Conservation (phyloP, 2,329 filamentous ascomycete species). For the Fusarium oligoseptatum region DNA sequence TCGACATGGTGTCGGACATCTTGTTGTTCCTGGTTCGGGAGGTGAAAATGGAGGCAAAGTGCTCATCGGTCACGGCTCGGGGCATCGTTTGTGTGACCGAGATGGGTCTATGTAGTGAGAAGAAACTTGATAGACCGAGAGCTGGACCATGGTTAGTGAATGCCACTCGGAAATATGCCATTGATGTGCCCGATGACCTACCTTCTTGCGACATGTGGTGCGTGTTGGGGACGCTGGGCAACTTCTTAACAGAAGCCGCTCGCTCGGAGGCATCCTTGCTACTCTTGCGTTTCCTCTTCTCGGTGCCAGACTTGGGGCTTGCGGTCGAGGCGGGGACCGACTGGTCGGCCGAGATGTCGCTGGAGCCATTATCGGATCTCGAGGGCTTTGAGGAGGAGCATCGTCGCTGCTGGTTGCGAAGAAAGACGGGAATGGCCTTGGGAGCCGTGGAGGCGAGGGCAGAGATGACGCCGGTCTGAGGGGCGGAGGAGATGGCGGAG, state of each 20-base stretch:
- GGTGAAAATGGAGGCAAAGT: conserved; percentile 88
- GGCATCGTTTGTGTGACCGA: conserved; percentile 88
- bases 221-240: conserved; percentile 82
- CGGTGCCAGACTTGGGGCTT: conserved; percentile 58
- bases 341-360: conserved; percentile 63
- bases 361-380: conserved; percentile 68
- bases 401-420: conserved; percentile 64
- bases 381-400: conserved; percentile 75
- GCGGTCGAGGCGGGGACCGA: conserved; percentile 62
- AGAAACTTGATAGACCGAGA: conserved; percentile 90
- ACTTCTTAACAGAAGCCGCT: conserved; percentile 65
- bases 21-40: conserved; percentile 62
- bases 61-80: conserved; percentile 75
- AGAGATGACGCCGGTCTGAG: conserved; percentile 59
- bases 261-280: conserved; percentile 62
- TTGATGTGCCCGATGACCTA: conserved; percentile 51
- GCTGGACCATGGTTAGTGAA: conserved; percentile 65
- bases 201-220: conserved; percentile 78
- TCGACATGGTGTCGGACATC: conserved; percentile 75
- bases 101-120: conserved; percentile 94
- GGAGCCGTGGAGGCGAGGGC: conserved; percentile 57
- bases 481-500: conserved; percentile 60
- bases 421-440: conserved; percentile 55
- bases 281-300: conserved; percentile 71
- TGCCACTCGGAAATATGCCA: background rate